phyloP scores from a whole-genome alignment of 1,139 yeast species.

The Taphrina communis region DNA sequence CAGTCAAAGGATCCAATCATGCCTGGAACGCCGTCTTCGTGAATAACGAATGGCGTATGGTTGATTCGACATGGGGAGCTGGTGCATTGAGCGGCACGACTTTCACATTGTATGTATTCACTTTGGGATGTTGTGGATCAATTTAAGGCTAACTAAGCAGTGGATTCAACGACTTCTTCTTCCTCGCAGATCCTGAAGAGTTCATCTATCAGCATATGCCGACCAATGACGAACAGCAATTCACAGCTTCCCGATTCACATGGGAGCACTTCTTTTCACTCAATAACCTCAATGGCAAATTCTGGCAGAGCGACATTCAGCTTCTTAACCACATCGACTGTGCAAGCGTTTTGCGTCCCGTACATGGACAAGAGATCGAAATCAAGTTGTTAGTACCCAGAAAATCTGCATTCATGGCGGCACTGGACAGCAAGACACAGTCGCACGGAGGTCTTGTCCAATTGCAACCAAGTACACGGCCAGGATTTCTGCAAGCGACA shows the following conservation, averaged over 20 bases:
- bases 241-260: conserved; percentile 13
- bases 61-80: conserved; percentile 29
- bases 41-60: conserved; percentile 20
- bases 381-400: conserved; percentile 9
- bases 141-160: not conserved
- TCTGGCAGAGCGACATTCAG: conserved; percentile 1
- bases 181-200: conserved; percentile 25
- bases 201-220: conserved; percentile 31
- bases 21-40: conserved; percentile 25
- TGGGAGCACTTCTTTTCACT: conserved; percentile 16
- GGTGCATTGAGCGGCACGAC: not conserved
- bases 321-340: conserved; percentile 15
- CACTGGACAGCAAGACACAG: not conserved
- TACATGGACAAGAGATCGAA: conserved; percentile 15
- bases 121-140: not conserved
- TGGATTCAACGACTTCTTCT: conserved; percentile 15
- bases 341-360: conserved; percentile 8
- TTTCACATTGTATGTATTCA: not conserved
- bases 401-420: not conserved
- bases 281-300: not conserved
- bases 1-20: conserved; percentile 11
- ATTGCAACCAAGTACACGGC: not conserved
- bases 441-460: not conserved
- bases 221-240: conserved; percentile 2
- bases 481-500: not conserved